Conservation (phyloP, 306 rosid genomes). For the Cicer judaicum region DNA sequence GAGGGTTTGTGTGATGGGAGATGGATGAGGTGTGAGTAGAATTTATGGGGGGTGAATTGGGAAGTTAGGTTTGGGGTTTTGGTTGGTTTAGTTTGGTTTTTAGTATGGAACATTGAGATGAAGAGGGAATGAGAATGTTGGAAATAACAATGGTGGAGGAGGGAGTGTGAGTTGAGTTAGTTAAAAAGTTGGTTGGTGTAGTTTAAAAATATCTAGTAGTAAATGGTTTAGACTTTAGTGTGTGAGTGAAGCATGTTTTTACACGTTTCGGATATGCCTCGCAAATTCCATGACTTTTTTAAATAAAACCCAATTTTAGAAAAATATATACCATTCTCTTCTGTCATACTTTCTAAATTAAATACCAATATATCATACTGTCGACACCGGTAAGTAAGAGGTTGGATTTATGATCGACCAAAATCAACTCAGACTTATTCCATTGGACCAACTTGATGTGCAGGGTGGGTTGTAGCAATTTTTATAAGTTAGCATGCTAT, state of each 20-base stretch:
- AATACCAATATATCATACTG: too few species aligned
- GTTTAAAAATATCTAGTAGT: background rate
- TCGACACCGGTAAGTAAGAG: too few species aligned
- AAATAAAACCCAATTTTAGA: too few species aligned
- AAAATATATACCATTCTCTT: too few species aligned
- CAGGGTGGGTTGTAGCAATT: too few species aligned
- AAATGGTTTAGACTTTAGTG: background rate
- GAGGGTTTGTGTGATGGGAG: slow-evolving; percentile 26
- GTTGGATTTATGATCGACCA: too few species aligned
- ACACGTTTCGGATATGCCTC: slow-evolving; percentile 53
- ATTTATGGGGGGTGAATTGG: slow-evolving; percentile 53
- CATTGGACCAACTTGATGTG: too few species aligned
- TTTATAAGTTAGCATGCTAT: too few species aligned
- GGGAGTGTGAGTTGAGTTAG: slow-evolving; percentile 5
- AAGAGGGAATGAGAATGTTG: slow-evolving; percentile 39
- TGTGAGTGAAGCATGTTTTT: slow-evolving; percentile 59
- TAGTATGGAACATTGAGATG: slow-evolving; percentile 52
- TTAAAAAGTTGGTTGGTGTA: slow-evolving; percentile 34
- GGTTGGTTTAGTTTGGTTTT: slow-evolving; percentile 47
- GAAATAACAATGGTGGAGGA: background rate
- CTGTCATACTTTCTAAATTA: too few species aligned
- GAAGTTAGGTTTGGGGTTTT: slow-evolving; percentile 41
- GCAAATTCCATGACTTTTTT: too few species aligned
- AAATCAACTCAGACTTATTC: too few species aligned
- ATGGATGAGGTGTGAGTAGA: background rate